Conservation (phyloP, 192 early-diverging fungal genomes). For the Chytriomyces confervae region DNA sequence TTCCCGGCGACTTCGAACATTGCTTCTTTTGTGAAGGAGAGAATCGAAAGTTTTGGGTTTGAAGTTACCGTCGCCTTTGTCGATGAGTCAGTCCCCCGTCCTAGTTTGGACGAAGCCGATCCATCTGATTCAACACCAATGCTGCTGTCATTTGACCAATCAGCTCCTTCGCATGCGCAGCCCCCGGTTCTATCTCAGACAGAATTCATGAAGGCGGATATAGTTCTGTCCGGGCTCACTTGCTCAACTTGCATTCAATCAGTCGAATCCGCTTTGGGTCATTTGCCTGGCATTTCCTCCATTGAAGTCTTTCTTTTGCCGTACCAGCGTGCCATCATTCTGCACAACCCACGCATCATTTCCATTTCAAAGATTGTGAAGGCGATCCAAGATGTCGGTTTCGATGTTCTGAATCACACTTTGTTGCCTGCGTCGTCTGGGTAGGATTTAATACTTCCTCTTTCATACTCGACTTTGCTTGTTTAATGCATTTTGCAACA, state of each 20-base stretch:
- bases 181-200: not conserved
- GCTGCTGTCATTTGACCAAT: too few species aligned
- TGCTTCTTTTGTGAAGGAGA: not conserved
- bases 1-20: not conserved
- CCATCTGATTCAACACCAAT: too few species aligned
- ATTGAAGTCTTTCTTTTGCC: conserved; percentile 75
- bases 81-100: not conserved
- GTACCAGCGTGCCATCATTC: conserved; percentile 63
- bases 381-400: conserved; percentile 76
- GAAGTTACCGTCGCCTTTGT: not conserved
- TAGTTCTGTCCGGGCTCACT: conserved; percentile 81
- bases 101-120: too few species aligned
- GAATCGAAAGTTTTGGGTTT: conserved; percentile 24
- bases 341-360: conserved; percentile 42
- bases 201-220: conserved; percentile 38
- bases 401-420: conserved; percentile 57
- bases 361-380: conserved; percentile 48
- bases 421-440: conserved; percentile 9
- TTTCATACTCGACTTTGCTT: too few species aligned
- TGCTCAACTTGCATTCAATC: conserved; percentile 83
- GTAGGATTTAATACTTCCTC: too few species aligned
- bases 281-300: conserved; percentile 58
- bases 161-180: too few species aligned
- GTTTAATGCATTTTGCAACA: too few species aligned
- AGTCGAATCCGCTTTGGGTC: conserved; percentile 42